phyloP scores from a whole-genome alignment of 1,284 basidiomycete genomes.

The Marasmius fiardii region DNA sequence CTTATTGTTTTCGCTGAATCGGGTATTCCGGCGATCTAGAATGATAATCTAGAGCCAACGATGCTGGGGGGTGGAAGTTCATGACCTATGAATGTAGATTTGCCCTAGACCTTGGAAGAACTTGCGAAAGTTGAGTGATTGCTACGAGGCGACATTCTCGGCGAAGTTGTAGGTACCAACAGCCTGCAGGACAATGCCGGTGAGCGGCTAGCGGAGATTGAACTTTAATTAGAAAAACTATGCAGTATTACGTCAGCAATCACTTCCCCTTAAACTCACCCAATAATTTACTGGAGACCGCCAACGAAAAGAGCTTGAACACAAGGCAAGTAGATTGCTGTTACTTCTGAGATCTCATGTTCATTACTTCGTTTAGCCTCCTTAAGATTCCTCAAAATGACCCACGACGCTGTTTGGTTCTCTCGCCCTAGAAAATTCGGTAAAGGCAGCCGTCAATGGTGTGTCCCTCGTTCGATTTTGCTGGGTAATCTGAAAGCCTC shows the following conservation, averaged over 20 bases:
- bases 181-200: background rate
- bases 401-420: constrained; percentile 91
- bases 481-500: background rate
- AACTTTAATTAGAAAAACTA: constrained; percentile 27
- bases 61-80: no score
- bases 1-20: background rate
- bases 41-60: no score
- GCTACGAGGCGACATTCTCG: no score
- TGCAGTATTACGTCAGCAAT: constrained; percentile 26
- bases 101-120: no score
- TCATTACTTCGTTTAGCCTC: constrained; percentile 10
- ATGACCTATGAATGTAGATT: no score
- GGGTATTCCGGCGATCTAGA: no score
- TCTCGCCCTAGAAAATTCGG: constrained; percentile 93
- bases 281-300: background rate
- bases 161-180: background rate
- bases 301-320: background rate
- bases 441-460: constrained; percentile 95
- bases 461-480: constrained; percentile 24
- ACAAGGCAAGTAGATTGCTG: background rate
- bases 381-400: constrained; percentile 55
- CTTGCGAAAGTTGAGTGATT: no score
- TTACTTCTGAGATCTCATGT: background rate
- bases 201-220: background rate
- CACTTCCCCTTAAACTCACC: background rate